Conservation (phyloP, 1,139 yeast species). For the Petasospora fabianii region DNA sequence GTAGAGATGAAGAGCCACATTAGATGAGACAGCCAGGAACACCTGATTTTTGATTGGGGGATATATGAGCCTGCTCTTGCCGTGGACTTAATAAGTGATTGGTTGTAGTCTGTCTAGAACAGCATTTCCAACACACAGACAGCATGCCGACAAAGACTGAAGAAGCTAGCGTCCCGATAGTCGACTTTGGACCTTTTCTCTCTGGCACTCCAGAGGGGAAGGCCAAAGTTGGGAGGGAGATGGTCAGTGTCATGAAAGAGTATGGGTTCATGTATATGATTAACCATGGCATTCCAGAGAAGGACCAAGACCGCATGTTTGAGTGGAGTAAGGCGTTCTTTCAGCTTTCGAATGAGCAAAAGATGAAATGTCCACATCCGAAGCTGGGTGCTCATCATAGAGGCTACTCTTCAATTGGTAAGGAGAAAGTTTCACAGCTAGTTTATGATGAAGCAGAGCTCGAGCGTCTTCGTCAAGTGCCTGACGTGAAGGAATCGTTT, state of each 20-base stretch:
- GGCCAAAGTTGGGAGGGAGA: conserved; percentile 19
- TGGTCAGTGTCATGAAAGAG: conserved; percentile 27
- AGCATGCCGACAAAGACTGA: too few relatives aligned
- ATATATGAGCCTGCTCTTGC: too few relatives aligned
- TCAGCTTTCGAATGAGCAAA: conserved; percentile 15
- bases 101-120: too few relatives aligned
- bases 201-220: conserved; percentile 20
- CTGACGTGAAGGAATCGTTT: conserved; percentile 29
- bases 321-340: conserved; percentile 28
- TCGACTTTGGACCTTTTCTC: conserved; percentile 26
- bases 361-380: conserved; percentile 28
- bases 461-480: conserved; percentile 18
- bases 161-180: too few relatives aligned
- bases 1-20: too few relatives aligned
- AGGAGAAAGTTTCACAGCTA: conserved; percentile 32
- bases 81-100: too few relatives aligned
- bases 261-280: conserved; percentile 28
- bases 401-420: conserved; percentile 27
- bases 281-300: conserved; percentile 27
- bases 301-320: conserved; percentile 24
- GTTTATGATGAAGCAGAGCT: conserved; percentile 24
- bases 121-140: too few relatives aligned
- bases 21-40: too few relatives aligned
- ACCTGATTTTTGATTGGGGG: too few relatives aligned
- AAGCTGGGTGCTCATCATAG: conserved; percentile 20